Evolutionary conservation across 169 alveolate genomes (phyloP), one percentile per base, ranked within the genome.

Genomic region (Cryptosporidium sp.): DNA sequence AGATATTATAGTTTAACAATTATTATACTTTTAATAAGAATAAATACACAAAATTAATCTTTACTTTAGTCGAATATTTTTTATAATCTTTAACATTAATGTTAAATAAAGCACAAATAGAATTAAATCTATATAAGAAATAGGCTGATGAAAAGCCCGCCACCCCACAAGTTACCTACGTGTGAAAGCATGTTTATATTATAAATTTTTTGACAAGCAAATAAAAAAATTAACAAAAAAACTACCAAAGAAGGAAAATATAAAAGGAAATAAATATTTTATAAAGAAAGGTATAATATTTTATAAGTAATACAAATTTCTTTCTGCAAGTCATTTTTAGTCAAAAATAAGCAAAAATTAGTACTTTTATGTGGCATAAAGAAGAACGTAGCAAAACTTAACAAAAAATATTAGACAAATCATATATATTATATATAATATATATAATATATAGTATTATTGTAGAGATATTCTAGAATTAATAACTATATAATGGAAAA

Each of bases 151-250:
- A 60, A 53, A 56, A 56, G 7, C 69, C 86, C 86, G 86, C 86
- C 86, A 60, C 86, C 86, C 86, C 86, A 73, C 86, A 73, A 56
- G 86, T 73, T 73, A 73, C 86, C 86, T 39, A 73, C 51, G 68
- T 53, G 69, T 73, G 53, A 33, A 73, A 53, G 56, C 86, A 73
- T 73, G 86, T 60, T 70, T 53, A 53, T 35, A 29, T 56, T 73
- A 56, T 42, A 69, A 69, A 73, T 48, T 52, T 48, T 73, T 73
- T 73, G 86, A 73, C 86, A 73, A 52, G 86, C 86, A 73, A 21
- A 65, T 45, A 71, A 71, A 71, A 26, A 18, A 37, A 21, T 48
- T 73, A 56, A 31, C 31, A 58, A 23, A 48, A 31, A n/a, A 73
- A 3, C 4, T 35, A 42, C 5, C 12, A 23, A 26, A 75, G 9